Conservation (phyloP, 768 basidiomycete species). For the Terana coerulea region DNA sequence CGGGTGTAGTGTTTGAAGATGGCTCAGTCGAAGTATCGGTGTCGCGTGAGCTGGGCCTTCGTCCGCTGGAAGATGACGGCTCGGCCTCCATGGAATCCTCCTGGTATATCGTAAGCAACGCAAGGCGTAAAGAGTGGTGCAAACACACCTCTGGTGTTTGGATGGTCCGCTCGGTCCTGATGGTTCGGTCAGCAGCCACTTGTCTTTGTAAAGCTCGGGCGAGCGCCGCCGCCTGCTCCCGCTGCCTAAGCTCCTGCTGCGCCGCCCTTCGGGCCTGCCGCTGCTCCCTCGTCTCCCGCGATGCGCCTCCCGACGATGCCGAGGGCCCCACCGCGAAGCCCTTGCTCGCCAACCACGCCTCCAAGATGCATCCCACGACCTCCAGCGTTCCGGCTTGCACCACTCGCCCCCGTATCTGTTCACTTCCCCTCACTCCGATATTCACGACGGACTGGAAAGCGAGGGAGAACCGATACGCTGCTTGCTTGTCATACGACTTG, state of each 20-base stretch:
- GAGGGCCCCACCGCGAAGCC: conserved; percentile 86
- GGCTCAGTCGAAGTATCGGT: conserved; percentile 61
- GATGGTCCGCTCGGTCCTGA: conserved; percentile 2
- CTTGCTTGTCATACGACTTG: conserved; percentile 70
- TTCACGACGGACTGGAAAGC: conserved; percentile 98
- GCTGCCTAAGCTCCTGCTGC: conserved; percentile 49
- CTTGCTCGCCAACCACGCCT: conserved; percentile 87
- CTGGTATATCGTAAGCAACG: conserved; percentile 8
- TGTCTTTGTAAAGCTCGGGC: conserved; percentile 55
- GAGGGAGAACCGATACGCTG: conserved; percentile 84
- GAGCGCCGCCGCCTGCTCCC: conserved; percentile 57
- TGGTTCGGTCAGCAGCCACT: conserved; percentile 25
- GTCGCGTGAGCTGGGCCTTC: conserved; percentile 40
- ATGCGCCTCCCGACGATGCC: conserved; percentile 68
- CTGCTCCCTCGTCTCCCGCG: conserved; percentile 73
- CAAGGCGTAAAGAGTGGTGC: neutral
- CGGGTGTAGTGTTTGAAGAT: conserved; percentile 56
- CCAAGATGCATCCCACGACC: conserved; percentile 89
- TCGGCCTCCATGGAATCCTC: conserved; percentile 27
- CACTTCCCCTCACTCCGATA: conserved; percentile 93
- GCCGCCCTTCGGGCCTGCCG: conserved; percentile 59
- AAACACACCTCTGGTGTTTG: conserved; percentile 15
- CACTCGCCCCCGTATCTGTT: conserved; percentile 85
- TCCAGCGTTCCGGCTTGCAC: conserved; percentile 94
- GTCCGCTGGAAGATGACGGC: conserved; percentile 12